These are phyloP conservation scores for Biscogniauxia sp. DNA, from an alignment of 2,329 filamentous ascomycete species.

Conservation along the genomic window DNA sequence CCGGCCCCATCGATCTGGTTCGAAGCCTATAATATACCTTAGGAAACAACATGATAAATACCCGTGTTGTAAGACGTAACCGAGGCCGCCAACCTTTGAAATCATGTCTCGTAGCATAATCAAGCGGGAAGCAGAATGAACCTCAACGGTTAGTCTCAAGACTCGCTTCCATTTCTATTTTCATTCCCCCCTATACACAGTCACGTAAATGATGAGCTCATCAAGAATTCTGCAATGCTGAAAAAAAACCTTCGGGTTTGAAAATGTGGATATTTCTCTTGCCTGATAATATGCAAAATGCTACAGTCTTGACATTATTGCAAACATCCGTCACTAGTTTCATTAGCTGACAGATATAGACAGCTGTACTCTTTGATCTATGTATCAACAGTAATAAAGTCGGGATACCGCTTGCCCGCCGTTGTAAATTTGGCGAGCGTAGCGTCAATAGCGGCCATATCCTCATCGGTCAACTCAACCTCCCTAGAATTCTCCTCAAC, in stretches of 20 bases:
- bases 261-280: constrained; percentile 33
- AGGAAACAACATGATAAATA: not conserved
- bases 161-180: not conserved
- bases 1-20: no score
- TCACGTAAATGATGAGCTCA: constrained; percentile 28
- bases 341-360: not conserved
- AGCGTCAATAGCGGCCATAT: constrained; percentile 49
- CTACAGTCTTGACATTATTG: constrained; percentile 6
- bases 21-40: no score
- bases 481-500: constrained; percentile 59
- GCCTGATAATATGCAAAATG: constrained; percentile 25
- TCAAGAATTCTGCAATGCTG: constrained; percentile 39
- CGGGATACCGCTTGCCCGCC: constrained; percentile 49
- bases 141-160: not conserved
- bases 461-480: constrained; percentile 48
- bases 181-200: not conserved
- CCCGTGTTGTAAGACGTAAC: not conserved
- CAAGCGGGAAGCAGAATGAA: not conserved
- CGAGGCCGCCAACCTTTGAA: not conserved
- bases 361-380: constrained; percentile 21
- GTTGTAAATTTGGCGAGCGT: constrained; percentile 48
- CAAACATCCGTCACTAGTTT: not conserved
- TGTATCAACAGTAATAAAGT: constrained; percentile 35
- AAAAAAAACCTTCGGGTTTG: constrained; percentile 26
- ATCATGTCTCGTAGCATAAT: not conserved